These are phyloP conservation scores for Tulasnella sp. DNA, from an alignment of 768 basidiomycete species.

Conservation along the genomic window DNA sequence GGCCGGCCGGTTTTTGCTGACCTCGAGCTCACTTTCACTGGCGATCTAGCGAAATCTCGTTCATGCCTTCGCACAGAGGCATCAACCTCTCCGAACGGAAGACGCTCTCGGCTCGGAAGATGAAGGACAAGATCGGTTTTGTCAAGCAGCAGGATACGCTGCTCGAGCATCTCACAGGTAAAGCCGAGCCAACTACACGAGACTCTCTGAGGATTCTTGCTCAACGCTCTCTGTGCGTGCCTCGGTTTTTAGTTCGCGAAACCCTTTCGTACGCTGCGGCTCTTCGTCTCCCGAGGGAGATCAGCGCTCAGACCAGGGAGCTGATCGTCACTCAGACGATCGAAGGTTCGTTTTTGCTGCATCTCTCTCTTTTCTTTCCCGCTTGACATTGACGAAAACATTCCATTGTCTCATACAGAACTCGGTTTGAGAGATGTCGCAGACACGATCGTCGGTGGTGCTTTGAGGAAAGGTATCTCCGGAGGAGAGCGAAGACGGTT, in stretches of 20 bases:
- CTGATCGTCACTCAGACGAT: slow-evolving; percentile 52
- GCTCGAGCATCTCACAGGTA: slow-evolving; percentile 48
- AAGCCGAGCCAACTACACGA: too few relatives aligned
- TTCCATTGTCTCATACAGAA: too few relatives aligned
- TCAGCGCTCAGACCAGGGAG: slow-evolving; percentile 40
- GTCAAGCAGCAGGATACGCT: slow-evolving; percentile 49
- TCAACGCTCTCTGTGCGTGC: not conserved
- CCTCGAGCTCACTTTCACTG: too few relatives aligned
- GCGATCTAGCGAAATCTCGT: slow-evolving; percentile 23
- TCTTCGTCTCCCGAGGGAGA: slow-evolving; percentile 46
- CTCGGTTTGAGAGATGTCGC: slow-evolving; percentile 51
- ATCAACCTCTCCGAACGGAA: slow-evolving; percentile 26
- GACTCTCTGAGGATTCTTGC: too few relatives aligned
- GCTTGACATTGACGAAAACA: too few relatives aligned
- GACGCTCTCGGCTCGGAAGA: slow-evolving; percentile 38
- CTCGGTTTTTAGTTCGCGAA: slow-evolving; percentile 44
- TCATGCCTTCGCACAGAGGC: slow-evolving; percentile 6
- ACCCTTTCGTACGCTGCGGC: slow-evolving; percentile 48
- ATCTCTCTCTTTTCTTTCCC: too few relatives aligned
- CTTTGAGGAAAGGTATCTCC: slow-evolving; percentile 52
- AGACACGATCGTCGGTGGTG: slow-evolving; percentile 52
- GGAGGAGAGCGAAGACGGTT: slow-evolving; percentile 68
- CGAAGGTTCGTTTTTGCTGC: slow-evolving; percentile 37
- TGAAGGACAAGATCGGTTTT: slow-evolving; percentile 47
- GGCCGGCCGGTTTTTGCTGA: not conserved